A percentile compares a stretch with the other conserved stretches of the same genome.
Conservation (phyloP, 768 basidiomycete genomes). For the Russula ochroleuca region DNA sequence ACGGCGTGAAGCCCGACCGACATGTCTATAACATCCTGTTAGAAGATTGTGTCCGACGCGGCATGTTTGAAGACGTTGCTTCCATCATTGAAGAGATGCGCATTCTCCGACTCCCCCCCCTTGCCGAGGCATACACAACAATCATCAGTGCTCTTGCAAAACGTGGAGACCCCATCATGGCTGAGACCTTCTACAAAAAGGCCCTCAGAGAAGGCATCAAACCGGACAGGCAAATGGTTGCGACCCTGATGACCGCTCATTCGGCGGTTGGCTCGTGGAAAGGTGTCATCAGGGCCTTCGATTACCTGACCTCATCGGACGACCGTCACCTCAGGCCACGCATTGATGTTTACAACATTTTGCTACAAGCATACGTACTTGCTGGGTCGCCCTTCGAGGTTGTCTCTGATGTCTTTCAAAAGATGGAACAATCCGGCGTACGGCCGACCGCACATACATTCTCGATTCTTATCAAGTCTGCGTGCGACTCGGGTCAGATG, state of each 20-base stretch:
- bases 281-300: constrained; percentile 66
- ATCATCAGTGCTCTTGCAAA: constrained; percentile 63
- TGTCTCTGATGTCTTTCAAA: constrained; percentile 59
- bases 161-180: constrained; percentile 56
- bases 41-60: constrained; percentile 48
- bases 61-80: constrained; percentile 51
- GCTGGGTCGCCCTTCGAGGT: constrained; percentile 70
- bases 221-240: constrained; percentile 63
- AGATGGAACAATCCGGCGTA: constrained; percentile 46
- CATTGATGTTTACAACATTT: constrained; percentile 66
- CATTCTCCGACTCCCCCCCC: constrained; percentile 43
- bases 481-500: constrained; percentile 69
- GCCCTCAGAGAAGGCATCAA: constrained; percentile 57
- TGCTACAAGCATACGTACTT: constrained; percentile 80
- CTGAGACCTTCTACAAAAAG: constrained; percentile 61
- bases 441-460: constrained; percentile 63
- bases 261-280: constrained; percentile 77
- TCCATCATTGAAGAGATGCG: constrained; percentile 60
- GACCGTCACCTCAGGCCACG: constrained; percentile 41
- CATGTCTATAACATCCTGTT: constrained; percentile 60
- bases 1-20: constrained; percentile 50
- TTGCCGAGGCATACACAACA: constrained; percentile 55
- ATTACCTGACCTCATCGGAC: constrained; percentile 46
- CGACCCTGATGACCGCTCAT: constrained; percentile 75
- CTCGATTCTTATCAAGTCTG: constrained; percentile 71